These are phyloP conservation scores for Helianthus annuus DNA, from an alignment of 129 eudicot species.

Conservation along the genomic window DNA sequence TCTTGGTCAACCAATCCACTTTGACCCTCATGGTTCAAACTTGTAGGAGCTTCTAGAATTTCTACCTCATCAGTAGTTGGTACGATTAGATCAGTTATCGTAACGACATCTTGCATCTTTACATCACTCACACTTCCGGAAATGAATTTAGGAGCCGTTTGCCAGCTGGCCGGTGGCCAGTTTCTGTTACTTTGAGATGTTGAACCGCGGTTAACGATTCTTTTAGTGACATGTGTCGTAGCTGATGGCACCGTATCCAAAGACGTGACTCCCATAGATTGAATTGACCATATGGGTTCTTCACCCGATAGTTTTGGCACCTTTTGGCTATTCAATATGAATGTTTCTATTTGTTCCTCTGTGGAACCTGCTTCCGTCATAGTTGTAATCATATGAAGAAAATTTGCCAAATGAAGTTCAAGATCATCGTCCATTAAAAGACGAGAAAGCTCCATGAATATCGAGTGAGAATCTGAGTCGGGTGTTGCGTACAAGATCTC, in stretches of 20 bases:
- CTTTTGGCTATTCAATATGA: constrained; percentile 67
- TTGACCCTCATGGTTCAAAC: constrained; percentile 17
- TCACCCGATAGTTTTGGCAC: constrained; percentile 57
- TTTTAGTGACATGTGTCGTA: not conserved
- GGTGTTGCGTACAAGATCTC: constrained; percentile 46
- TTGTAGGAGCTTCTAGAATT: not conserved
- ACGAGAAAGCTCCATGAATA: constrained; percentile 73
- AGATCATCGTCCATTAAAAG: constrained; percentile 50
- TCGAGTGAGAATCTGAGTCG: constrained; percentile 61
- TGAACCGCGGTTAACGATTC: constrained; percentile 23
- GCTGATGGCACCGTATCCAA: constrained; percentile 18
- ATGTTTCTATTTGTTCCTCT: constrained; percentile 59
- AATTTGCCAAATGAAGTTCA: constrained; percentile 70
- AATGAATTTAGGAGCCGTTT: constrained; percentile 38
- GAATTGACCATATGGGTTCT: constrained; percentile 64
- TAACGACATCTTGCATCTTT: constrained; percentile 16
- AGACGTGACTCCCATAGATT: constrained; percentile 14
- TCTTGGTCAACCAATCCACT: constrained; percentile 33
- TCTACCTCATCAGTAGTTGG: not conserved
- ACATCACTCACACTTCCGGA: not conserved
- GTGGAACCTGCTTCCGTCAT: constrained; percentile 77
- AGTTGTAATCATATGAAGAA: constrained; percentile 71
- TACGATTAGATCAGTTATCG: constrained; percentile 25
- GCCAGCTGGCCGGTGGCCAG: constrained; percentile 54
- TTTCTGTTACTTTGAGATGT: constrained; percentile 30